Percentiles rank a stretch among this genome's conserved stretches.
Evolutionary conservation across 306 rosid genomes (phyloP).

Genomic region (Vicia faba): DNA sequence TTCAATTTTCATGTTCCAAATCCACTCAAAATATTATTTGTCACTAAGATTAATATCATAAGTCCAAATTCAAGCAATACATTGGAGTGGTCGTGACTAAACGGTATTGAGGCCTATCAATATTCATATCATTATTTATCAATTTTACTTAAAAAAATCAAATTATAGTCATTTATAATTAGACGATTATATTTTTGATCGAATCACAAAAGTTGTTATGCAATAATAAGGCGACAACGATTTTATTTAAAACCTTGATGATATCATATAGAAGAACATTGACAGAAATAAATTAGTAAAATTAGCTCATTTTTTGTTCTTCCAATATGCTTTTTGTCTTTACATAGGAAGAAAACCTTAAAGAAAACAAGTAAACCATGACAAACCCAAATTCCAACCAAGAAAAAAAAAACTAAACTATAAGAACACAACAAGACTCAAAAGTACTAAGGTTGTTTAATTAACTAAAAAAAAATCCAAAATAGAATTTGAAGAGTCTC

Average conservation of each 20-base stretch:
- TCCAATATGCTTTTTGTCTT: slow-evolving; percentile 36
- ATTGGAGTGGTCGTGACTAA: too few species aligned
- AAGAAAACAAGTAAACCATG: slow-evolving; percentile 6
- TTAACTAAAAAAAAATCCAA: slow-evolving; percentile 36
- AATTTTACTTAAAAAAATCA: too few species aligned
- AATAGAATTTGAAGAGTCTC: slow-evolving; percentile 38
- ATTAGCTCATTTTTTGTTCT: slow-evolving; percentile 24
- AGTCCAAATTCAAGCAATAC: not conserved
- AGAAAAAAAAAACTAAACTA: not conserved
- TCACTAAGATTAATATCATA: not conserved
- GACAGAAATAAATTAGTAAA: slow-evolving; percentile 15
- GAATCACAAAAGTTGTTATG: too few species aligned
- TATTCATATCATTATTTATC: too few species aligned
- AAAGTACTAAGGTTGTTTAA: not conserved
- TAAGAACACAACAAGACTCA: not conserved
- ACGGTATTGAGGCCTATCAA: too few species aligned
- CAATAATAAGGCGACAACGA: too few species aligned
- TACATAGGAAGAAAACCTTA: slow-evolving; percentile 35
- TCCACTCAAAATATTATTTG: not conserved
- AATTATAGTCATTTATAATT: too few species aligned
- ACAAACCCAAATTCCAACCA: slow-evolving; percentile 36
- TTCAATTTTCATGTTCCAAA: not conserved
- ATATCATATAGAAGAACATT: too few species aligned
- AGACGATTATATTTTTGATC: too few species aligned
- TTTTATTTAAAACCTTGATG: too few species aligned